Conservation (phyloP, 352 stramenopile genomes). For the Poterioochromonas sp. region DNA sequence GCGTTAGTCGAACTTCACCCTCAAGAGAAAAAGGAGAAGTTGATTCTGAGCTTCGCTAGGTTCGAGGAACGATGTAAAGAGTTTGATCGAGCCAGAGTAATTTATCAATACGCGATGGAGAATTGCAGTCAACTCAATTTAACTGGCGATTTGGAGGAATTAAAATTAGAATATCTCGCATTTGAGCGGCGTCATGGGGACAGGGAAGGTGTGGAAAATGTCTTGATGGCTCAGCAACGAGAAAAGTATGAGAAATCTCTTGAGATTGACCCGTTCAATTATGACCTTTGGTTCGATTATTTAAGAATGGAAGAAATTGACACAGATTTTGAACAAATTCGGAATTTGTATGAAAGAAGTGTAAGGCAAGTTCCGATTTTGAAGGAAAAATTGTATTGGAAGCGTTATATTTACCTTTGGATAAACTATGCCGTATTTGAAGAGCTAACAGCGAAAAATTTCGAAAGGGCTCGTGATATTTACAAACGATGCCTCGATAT, state of each 20-base stretch:
- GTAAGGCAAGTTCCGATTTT: constrained; percentile 83
- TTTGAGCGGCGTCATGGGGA: constrained; percentile 98
- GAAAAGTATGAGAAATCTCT: constrained; percentile 87
- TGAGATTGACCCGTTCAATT: constrained; percentile 78
- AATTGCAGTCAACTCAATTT: background rate
- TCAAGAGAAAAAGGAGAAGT: constrained; percentile 63
- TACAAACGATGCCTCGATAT: constrained; percentile 84
- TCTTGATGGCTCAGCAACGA: constrained; percentile 85
- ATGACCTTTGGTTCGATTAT: constrained; percentile 98
- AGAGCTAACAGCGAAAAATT: constrained; percentile 75
- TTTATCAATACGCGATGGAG: constrained; percentile 51
- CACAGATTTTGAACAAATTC: background rate
- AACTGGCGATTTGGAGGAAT: constrained; percentile 55
- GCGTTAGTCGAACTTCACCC: constrained; percentile 64
- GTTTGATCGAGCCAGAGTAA: constrained; percentile 70
- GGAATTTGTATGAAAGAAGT: constrained; percentile 64
- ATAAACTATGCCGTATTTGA: constrained; percentile 98
- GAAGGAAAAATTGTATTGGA: constrained; percentile 93
- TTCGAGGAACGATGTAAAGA: constrained; percentile 96
- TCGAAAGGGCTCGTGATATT: constrained; percentile 72
- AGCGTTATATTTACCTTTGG: constrained; percentile 97
- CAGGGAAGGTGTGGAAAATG: constrained; percentile 85
- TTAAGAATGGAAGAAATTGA: constrained; percentile 45
- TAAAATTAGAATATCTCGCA: constrained; percentile 89
- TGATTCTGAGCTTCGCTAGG: constrained; percentile 84